These are phyloP conservation scores for Cardamine chenopodiifolia DNA, from an alignment of 345 rosid species.

Conservation along the genomic window DNA sequence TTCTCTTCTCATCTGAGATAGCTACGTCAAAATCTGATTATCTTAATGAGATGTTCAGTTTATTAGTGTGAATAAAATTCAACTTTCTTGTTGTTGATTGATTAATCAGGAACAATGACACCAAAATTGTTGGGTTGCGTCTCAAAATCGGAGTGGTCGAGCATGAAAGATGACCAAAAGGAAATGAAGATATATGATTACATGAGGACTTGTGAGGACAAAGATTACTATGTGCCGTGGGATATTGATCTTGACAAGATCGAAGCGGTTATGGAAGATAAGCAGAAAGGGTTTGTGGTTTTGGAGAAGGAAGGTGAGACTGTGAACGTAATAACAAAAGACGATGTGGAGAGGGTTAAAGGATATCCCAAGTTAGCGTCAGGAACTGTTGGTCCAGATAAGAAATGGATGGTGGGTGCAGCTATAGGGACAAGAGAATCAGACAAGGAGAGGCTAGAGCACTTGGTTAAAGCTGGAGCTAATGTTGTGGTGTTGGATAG, in stretches of 20 bases:
- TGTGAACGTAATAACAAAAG: slow-evolving; percentile 65
- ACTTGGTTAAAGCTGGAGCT: slow-evolving; percentile 76
- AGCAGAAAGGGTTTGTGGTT: slow-evolving; percentile 54
- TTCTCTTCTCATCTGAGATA: not conserved
- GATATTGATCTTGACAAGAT: slow-evolving; percentile 60
- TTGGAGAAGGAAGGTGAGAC: slow-evolving; percentile 61
- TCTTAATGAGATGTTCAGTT: not conserved
- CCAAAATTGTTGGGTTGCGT: slow-evolving; percentile 69
- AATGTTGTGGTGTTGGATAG: slow-evolving; percentile 82
- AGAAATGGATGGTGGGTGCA: slow-evolving; percentile 90
- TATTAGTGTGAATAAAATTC: not conserved
- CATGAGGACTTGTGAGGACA: slow-evolving; percentile 50
- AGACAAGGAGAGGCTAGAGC: slow-evolving; percentile 83
- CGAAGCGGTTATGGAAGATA: slow-evolving; percentile 51
- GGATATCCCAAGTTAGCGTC: slow-evolving; percentile 67
- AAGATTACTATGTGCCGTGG: slow-evolving; percentile 52
- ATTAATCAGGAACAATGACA: slow-evolving; percentile 47
- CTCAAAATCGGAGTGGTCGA: slow-evolving; percentile 56
- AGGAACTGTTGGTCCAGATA: slow-evolving; percentile 67
- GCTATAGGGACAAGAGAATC: slow-evolving; percentile 79
- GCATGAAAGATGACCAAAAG: slow-evolving; percentile 44
- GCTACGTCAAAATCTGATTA: not conserved
- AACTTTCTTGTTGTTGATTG: not conserved
- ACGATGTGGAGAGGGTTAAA: slow-evolving; percentile 72
- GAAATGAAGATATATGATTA: slow-evolving; percentile 58